Base-by-base conservation (phyloP, 2,329 filamentous ascomycete species). In the Sarocladium brachiariae region DNA sequence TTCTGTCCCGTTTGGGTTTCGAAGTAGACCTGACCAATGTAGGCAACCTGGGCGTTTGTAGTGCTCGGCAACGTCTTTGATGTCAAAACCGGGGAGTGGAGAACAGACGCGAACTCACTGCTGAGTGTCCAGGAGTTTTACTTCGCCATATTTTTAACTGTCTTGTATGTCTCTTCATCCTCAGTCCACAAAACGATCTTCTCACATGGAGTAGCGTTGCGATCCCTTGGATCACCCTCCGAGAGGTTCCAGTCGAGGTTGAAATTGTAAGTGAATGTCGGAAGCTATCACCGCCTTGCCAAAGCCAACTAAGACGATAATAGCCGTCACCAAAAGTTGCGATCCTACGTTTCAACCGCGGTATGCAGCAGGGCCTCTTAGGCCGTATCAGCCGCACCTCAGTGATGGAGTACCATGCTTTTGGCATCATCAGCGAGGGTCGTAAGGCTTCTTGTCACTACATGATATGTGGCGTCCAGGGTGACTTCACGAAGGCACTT, bases 371-470 rank as follows among this genome's bases (percentile, higher is more conserved):
- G 56, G 67, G 68, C 16, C 66, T 70, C 13, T 61, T 70, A 2
- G 67, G 66, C 6, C 58, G 68, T 27, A 70, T 70, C 58, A 67
- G 66, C 56, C 66, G 67, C 35, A 69, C 66, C 3, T 70, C 67
- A 4, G 61, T 70, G 49, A 70, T 70, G 68, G 68, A 70, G 54
- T 70, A 70, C 56, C 68, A 70, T 46, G 67, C 67, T 9, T 70
- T 70, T 50, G 68, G 68, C 9, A 69, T 69, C 53, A 69, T 70
- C 55, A 69, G 66, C 57, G 66, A 69, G 55, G 66, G 67, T 19
- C 61, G 59, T 7, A 63, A 65, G 31, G 63, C 67, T 13, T 38
- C 37, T 2, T 61, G 56, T 54, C 67, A 70, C 56, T 70, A 70
- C 57, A 68, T 70, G 66, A 69, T 70, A 35, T 70, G 68, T 53